phyloP scores from a whole-genome alignment of 2,329 filamentous ascomycete species.

The Shiraia bambusicola region DNA sequence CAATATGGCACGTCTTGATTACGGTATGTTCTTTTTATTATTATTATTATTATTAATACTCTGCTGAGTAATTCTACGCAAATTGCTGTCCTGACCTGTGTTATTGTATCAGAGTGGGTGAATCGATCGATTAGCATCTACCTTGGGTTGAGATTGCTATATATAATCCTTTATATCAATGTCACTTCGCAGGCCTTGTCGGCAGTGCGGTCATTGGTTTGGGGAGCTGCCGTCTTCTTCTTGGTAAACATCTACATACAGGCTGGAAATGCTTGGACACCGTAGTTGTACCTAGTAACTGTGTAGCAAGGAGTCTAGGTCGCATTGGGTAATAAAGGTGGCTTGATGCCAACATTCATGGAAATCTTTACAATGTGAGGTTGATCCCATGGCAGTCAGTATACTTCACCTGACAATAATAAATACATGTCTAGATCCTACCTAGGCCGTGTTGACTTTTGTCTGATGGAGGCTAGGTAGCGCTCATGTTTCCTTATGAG shows the following conservation, averaged over 20 bases:
- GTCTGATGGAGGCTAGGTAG: too few relatives aligned
- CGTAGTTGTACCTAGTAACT: background rate
- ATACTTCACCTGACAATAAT: too few relatives aligned
- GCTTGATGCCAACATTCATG: background rate
- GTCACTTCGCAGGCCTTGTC: conserved; percentile 18
- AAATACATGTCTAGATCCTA: too few relatives aligned
- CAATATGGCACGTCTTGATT: conserved; percentile 38
- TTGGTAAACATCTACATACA: conserved; percentile 21
- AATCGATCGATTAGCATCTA: conserved; percentile 20
- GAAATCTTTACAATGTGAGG: too few relatives aligned
- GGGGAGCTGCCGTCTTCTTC: conserved; percentile 10
- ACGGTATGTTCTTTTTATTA: background rate
- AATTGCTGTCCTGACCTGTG: too few relatives aligned
- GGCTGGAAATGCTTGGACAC: conserved; percentile 20
- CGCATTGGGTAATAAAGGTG: background rate
- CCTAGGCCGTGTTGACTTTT: too few relatives aligned
- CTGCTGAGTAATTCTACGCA: too few relatives aligned
- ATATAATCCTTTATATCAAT: conserved; percentile 26
- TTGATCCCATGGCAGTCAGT: too few relatives aligned
- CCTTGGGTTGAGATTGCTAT: conserved; percentile 21
- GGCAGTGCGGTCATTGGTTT: conserved; percentile 17
- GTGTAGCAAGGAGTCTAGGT: background rate
- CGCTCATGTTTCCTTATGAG: too few relatives aligned
- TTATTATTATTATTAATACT: too few relatives aligned
- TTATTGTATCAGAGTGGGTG: conserved; percentile 22